Evolutionary conservation across 164 flowering plant genomes (phyloP), one percentile per base, ranked within the genome.

Genomic region (Cinnamomum micranthum): DNA sequence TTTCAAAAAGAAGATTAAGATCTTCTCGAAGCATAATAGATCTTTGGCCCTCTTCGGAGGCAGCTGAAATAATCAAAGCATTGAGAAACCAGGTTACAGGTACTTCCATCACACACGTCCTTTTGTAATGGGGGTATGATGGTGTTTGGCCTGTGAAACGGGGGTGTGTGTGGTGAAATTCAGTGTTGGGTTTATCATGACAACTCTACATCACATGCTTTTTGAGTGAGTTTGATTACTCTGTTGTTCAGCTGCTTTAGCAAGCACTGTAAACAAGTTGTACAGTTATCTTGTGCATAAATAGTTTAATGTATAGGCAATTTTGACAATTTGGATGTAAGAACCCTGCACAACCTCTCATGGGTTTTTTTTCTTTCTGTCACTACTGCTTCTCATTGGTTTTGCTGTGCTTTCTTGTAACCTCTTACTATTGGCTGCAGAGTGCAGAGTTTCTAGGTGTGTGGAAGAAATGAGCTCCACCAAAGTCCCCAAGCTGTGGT

Each of bases 1-100:
- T 69, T 78, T 85, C 41, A 76, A 77, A 74, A 72, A 55, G 78
- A 83, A 73, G 71, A 20, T 84, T 17, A 65, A 63, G 22, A 50
- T 63, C 13, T 80, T 81, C 69, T 59, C 77, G 7, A 81, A 74
- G 47, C 81, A 25, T 41, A 64, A 25, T 41, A 64, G 77, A 63
- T 72, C 76, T 35, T 27, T 69, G 22, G 74, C 74, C 6, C 78
- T 71, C 22, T 69, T 52, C 55, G 77, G 78, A 75, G 33, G 62
- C 20, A 13, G 58, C 20, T 23, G 35, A 68, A 2, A 66, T 64
- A 24, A 22, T 4, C 33, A 22, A 25, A 64, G 31, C 67, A 67
- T 67, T 20, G 6, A 67, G n/a, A 31, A 67, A 47, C 2, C 14
- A 41, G 47, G 1, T 24, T 22, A 11, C 28, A 47, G 58, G 65